Base-by-base conservation (phyloP, 2,329 filamentous ascomycete species). In the Nemania sp. region DNA sequence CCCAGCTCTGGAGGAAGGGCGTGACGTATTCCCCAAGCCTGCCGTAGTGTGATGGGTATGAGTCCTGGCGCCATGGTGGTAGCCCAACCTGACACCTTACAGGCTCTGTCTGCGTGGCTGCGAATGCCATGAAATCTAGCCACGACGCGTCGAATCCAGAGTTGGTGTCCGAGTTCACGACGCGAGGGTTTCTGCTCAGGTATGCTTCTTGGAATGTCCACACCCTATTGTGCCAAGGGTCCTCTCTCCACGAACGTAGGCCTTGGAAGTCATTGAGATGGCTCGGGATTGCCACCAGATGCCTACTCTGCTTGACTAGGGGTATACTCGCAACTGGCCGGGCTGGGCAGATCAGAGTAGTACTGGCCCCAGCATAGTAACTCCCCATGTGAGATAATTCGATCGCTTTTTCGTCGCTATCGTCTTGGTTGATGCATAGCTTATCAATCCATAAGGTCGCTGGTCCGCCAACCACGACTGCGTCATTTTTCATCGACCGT, bases 171-270 rank as follows among this genome's bases (percentile, higher is more conserved):
- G 29, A 46, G 29, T 54, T 46, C n/a, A 54, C 40, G n/a, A 54
- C 40, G 21, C 17, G 51, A 35, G 40, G 29, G 5, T 54, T 54
- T 25, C 18, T 46, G 13, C 51, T 54, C 12, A 54, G 39, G 25
- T 54, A 46, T 3, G 11, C 51, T 54, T 54, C 40, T 29, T 54
- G 29, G 13, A 54, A 54, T 18, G 40, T 46, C 40, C 51, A 54
- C 29, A 45, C 51, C 17, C 29, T 46, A 21, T 46, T 18, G 37
- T 46, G 51, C 51, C 51, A 54, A 6, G n/a, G 17, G 42, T 54
- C 51, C 29, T 45, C 17, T 25, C 17, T 46, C 40, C 51, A 54
- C 17, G 51, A 35, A n/a, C 29, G 20, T 17, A 54, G 15, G 17
- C 40, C 51, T 21, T 21, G 37, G 13, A 35, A 46, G 12, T 37